Evolutionary conservation across 2,329 filamentous ascomycete genomes (phyloP), one percentile per base, ranked within the genome.

Genomic region (Fusarium siculi): DNA sequence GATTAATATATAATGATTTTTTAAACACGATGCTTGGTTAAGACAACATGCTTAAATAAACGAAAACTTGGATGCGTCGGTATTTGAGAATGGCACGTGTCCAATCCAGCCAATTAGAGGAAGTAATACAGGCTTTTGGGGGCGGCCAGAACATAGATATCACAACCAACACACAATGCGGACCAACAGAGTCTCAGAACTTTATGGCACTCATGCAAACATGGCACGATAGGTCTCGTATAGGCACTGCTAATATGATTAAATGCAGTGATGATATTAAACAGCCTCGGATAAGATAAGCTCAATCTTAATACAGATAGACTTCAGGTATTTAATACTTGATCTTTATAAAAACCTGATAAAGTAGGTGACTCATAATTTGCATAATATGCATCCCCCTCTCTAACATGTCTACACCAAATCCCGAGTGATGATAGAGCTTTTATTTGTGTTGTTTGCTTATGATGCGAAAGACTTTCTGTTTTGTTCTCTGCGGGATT

Each of bases 211-310:
- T 25, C 14, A 52, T 52, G n/a, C 9, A 25, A 21, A 37, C 5
- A 36, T 36, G 12, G 49, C 16, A 25, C 34, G n/a, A 5, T 15
- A 6, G 7, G 30, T 23, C 8, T 18, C 15, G 16, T 23, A 11
- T 12, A 4, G 7, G 6, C n/a, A 7, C 30, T 11, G 19, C 7
- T 1, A 18, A 34, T 14, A 8, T 10, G 6, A 10, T 15, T 3
- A 3, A 52, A 9, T 14, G 3, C 2, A 36, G 8, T 15, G 21
- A 4, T 16, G 8, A 12, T 12, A 4, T 10, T 7, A 9, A 25
- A 25, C 4, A 14, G 18, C 9, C 9, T n/a, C 9, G 4, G 21
- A 23, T 15, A 19, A 21, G 12, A 12, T 23, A 23, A 50, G 4
- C 1, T 10, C 7, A n/a, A 15, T 23, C 8, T 30, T 30, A 30